Conservation (phyloP, 1,139 yeast species). For the Pichia sp. region DNA sequence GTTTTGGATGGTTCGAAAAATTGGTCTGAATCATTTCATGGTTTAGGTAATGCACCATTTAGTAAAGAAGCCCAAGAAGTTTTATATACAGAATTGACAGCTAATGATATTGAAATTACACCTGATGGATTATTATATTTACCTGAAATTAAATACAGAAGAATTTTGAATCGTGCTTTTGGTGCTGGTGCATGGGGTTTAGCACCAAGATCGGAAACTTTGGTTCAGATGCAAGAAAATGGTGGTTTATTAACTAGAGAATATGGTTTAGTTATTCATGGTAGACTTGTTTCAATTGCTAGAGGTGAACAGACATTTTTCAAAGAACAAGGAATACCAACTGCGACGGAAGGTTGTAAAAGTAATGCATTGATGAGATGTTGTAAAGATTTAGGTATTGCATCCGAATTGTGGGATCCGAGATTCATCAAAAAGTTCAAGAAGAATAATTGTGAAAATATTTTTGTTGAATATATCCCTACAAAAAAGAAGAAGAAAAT, state of each 20-base stretch:
- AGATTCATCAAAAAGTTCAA: conserved; percentile 78
- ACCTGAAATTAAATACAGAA: conserved; percentile 91
- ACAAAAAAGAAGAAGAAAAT: conserved; percentile 82
- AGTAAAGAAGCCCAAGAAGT: conserved; percentile 51
- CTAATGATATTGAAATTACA: conserved; percentile 80
- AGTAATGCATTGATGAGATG: conserved; percentile 97
- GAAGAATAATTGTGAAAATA: conserved; percentile 67
- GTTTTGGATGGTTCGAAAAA: conserved; percentile 29
- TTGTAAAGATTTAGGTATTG: conserved; percentile 94
- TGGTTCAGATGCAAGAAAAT: conserved; percentile 48
- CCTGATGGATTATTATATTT: conserved; percentile 90
- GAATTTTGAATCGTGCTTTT: conserved; percentile 81
- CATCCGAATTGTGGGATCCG: conserved; percentile 97
- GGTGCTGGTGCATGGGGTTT: conserved; percentile 99
- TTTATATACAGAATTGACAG: conserved; percentile 52
- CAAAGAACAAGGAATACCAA: conserved; percentile 80
- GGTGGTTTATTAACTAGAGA: conserved; percentile 64
- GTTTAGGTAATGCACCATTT: conserved; percentile 76
- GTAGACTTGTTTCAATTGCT: conserved; percentile 84
- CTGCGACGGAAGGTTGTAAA: conserved; percentile 96
- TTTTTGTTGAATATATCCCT: conserved; percentile 77
- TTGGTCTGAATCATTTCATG: conserved; percentile 78
- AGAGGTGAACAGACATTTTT: conserved; percentile 95
- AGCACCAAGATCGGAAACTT: conserved; percentile 85
- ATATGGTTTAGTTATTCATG: conserved; percentile 81